Percentiles rank a stretch among this genome's conserved stretches.
Conservation (phyloP, 2,329 filamentous ascomycete genomes). For the Kalmusia sp. region DNA sequence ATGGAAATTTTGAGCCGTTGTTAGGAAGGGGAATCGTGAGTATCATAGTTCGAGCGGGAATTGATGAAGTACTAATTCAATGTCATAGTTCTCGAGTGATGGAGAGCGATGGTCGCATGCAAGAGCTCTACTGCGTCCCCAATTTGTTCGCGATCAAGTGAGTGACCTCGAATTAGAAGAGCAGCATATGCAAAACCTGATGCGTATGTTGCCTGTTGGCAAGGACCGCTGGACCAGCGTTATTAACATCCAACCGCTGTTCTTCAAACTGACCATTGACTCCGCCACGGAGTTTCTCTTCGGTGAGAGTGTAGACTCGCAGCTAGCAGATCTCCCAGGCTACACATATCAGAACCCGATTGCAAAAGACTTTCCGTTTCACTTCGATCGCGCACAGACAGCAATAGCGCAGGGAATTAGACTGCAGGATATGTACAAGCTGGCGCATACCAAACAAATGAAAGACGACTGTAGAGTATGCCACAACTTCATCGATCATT, state of each 20-base stretch:
- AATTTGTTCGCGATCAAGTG: constrained; percentile 43
- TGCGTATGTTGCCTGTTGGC: constrained; percentile 29
- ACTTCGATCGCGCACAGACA: constrained; percentile 35
- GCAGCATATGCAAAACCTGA: constrained; percentile 42
- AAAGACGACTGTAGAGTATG: too few species aligned
- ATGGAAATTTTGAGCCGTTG: constrained; percentile 46
- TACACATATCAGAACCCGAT: constrained; percentile 21
- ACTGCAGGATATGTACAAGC: too few species aligned
- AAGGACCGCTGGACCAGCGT: constrained; percentile 33
- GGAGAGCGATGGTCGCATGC: constrained; percentile 40
- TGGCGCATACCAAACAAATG: too few species aligned
- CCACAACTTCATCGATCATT: too few species aligned
- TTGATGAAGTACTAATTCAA: constrained; percentile 2
- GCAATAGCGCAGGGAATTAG: too few species aligned
- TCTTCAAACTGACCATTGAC: constrained; percentile 49
- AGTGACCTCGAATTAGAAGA: constrained; percentile 41
- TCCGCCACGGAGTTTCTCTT: constrained; percentile 48
- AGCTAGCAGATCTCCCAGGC: constrained; percentile 27
- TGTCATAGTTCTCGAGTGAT: constrained; percentile 36
- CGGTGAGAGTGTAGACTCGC: constrained; percentile 41
- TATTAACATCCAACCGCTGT: constrained; percentile 47
- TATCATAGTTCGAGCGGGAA: not conserved
- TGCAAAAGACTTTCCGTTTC: constrained; percentile 26
- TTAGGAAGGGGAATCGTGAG: constrained; percentile 50
- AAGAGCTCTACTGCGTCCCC: constrained; percentile 43